A percentile compares a stretch with the other conserved stretches of the same genome.
phyloP scores from a whole-genome alignment of 371 early-diverging fungal species.

The Mortierella sp. region DNA sequence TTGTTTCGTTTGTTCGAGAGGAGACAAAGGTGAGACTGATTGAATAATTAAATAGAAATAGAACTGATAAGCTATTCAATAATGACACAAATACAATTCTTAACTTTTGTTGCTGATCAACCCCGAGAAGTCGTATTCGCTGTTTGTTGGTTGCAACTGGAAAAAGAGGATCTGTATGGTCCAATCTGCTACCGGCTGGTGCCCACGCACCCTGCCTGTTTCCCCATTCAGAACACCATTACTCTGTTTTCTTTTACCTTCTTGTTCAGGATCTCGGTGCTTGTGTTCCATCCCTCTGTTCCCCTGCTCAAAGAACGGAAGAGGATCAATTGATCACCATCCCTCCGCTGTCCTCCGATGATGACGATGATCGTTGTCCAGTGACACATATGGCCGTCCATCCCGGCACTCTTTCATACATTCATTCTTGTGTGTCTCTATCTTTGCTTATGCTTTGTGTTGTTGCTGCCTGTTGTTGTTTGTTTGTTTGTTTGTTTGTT shows the following conservation, averaged over 20 bases:
- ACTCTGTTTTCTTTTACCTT: not conserved
- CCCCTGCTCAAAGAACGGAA: no score
- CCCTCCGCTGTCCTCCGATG: no score
- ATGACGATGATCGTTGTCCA: no score
- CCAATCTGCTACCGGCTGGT: slow-evolving; percentile 4
- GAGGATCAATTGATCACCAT: no score
- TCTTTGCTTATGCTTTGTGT: no score
- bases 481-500: no score
- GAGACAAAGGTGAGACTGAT: not conserved
- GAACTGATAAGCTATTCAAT: not conserved
- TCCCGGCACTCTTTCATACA: no score
- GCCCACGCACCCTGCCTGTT: not conserved
- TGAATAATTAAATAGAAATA: not conserved
- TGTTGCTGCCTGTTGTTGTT: no score
- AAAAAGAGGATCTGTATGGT: not conserved
- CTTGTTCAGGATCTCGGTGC: not conserved
- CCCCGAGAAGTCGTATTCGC: not conserved
- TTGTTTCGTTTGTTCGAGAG: not conserved
- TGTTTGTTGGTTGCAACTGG: not conserved
- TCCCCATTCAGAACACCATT: not conserved
- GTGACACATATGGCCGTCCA: no score
- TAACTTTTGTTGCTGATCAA: not conserved
- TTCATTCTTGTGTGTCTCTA: no score
- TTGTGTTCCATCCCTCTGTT: no score
- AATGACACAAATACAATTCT: not conserved